A percentile compares a stretch with the other conserved stretches of the same genome.
Conservation (phyloP, 2,329 filamentous ascomycete genomes). For the Bipolaris sorokiniana region DNA sequence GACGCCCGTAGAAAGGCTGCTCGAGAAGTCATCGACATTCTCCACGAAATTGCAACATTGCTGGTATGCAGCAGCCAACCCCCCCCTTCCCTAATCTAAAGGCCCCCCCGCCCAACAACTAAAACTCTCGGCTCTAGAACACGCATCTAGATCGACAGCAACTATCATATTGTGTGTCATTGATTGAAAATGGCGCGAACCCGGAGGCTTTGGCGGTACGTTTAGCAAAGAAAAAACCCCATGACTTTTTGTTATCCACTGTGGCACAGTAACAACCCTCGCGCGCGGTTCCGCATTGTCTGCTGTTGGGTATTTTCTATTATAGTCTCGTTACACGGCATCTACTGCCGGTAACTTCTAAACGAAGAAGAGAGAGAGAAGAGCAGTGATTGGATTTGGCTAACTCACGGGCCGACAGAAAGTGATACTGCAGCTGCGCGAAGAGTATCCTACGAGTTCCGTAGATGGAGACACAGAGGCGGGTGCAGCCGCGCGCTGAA, state of each 20-base stretch:
- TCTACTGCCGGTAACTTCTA: background rate
- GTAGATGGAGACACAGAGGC: slow-evolving; percentile 37
- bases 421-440: slow-evolving; percentile 55
- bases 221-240: slow-evolving; percentile 16
- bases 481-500: slow-evolving; percentile 31
- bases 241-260: background rate
- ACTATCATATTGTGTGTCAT: slow-evolving; percentile 90
- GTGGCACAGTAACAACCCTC: slow-evolving; percentile 14
- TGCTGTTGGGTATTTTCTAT: background rate
- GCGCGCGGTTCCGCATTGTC: slow-evolving; percentile 17
- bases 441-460: slow-evolving; percentile 47
- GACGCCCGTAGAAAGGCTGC: slow-evolving; percentile 72
- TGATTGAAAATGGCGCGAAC: slow-evolving; percentile 97
- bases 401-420: slow-evolving; percentile 44
- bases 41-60: slow-evolving; percentile 85
- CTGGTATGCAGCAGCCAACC: slow-evolving; percentile 64
- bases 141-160: slow-evolving; percentile 90
- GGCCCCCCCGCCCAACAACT: background rate
- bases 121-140: slow-evolving; percentile 65
- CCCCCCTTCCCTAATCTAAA: slow-evolving; percentile 1
- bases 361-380: background rate
- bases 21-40: slow-evolving; percentile 79
- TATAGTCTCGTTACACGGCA: background rate
- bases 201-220: slow-evolving; percentile 92
- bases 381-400: background rate